These are phyloP conservation scores for Helianthus tuberosus DNA, from an alignment of 129 eudicot genomes.

Conservation along the genomic window DNA sequence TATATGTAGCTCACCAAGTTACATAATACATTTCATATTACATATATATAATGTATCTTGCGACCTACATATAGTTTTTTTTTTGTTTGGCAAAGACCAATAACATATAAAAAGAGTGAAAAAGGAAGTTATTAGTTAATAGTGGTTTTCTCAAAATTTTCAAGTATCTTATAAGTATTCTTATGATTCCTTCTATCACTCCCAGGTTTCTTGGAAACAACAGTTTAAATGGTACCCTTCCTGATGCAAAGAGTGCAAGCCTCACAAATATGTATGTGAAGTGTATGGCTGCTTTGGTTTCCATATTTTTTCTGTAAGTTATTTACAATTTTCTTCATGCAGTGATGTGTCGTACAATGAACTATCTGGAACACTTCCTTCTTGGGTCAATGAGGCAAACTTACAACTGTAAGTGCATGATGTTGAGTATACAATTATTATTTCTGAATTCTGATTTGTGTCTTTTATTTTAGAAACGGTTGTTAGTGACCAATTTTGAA, in stretches of 20 bases:
- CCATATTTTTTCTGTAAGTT: not conserved
- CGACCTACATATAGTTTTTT: too few species aligned
- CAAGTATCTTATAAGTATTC: too few species aligned
- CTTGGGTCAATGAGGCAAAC: conserved; percentile 56
- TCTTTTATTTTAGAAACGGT: not conserved
- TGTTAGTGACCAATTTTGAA: not conserved
- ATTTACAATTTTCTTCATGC: conserved; percentile 31
- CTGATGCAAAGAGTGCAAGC: conserved; percentile 42
- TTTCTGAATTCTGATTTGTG: not conserved
- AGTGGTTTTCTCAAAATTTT: too few species aligned
- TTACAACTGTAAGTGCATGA: conserved; percentile 63
- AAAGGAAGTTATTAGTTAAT: too few species aligned
- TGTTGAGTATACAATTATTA: not conserved
- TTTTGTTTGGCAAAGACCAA: too few species aligned
- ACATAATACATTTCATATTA: too few species aligned
- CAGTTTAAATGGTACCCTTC: conserved; percentile 59
- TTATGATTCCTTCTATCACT: not conserved
- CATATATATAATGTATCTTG: too few species aligned
- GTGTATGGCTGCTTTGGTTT: conserved; percentile 5
- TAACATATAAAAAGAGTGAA: too few species aligned
- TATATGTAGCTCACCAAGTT: too few species aligned
- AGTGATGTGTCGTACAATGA: conserved; percentile 87
- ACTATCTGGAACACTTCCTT: conserved; percentile 78
- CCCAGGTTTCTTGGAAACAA: conserved; percentile 88
- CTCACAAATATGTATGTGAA: conserved; percentile 59